Evolutionary conservation across 768 basidiomycete genomes (phyloP).

Genomic region (Symmetrospora coprosmae): DNA sequence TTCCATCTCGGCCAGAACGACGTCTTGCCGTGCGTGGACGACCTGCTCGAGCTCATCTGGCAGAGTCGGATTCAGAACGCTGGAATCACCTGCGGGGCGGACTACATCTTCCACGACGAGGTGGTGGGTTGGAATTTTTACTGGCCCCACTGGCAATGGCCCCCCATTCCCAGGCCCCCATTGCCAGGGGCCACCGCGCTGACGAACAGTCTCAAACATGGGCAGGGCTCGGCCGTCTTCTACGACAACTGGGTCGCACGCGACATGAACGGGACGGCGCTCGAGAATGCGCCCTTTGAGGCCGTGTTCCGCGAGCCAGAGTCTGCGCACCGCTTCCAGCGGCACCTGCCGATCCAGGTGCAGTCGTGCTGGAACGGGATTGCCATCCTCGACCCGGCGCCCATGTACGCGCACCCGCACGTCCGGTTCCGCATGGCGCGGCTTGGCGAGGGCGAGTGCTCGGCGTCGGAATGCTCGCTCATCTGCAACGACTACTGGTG

Average conservation of each 20-base stretch:
- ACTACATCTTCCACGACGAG: constrained; percentile 98
- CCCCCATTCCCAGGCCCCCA: background rate
- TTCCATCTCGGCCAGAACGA: constrained; percentile 48
- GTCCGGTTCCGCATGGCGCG: constrained; percentile 91
- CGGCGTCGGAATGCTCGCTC: constrained; percentile 84
- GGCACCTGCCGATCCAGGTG: constrained; percentile 85
- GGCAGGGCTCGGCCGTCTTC: constrained; percentile 19
- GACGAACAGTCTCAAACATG: background rate
- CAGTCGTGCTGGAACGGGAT: constrained; percentile 99
- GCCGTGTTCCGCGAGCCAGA: constrained; percentile 71
- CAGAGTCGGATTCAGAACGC: constrained; percentile 85
- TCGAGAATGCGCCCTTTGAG: constrained; percentile 97
- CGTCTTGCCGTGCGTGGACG: constrained; percentile 92
- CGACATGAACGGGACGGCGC: constrained; percentile 94
- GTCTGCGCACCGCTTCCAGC: constrained; percentile 67
- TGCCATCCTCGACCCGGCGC: constrained; percentile 84
- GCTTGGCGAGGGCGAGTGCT: constrained; percentile 76
- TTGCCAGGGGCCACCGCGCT: constrained; percentile 62
- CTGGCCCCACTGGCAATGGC: too few relatives aligned
- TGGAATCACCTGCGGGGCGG: constrained; percentile 92
- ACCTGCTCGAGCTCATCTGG: constrained; percentile 93
- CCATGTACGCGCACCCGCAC: constrained; percentile 80
- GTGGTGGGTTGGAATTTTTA: constrained; percentile 45
- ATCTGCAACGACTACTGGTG: constrained; percentile 97
- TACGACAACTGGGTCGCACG: constrained; percentile 78